Base-by-base conservation (phyloP, 768 basidiomycete species). In the Amanita pseudoporphyria region DNA sequence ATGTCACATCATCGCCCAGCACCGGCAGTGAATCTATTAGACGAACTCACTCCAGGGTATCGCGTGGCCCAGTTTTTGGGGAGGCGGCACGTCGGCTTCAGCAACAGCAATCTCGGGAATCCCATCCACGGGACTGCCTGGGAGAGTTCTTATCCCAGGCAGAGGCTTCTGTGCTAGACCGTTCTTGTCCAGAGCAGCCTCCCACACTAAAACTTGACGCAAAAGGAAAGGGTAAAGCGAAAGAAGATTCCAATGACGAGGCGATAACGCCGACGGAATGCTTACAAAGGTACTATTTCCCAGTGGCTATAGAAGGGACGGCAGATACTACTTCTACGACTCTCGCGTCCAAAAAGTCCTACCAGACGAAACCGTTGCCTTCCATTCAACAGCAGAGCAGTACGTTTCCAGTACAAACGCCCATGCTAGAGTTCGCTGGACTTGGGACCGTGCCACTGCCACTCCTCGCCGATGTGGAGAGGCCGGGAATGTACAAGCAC, bases 401-500 rank as follows among this genome's bases (percentile, higher is more conserved):
- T 31, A 13, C 18, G 22, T 21, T 31, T 2, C 26, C 40, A 14
- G 6, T 50, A 19, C 49, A 35, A 31, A 42, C 49, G 19, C 39
- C 49, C 3, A 40, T 18, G 31, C 40, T 40, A 24, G 49, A 26
- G 21, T 49, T 24, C 36, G 37, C 39, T 6, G 12, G 16, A 16
- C 26, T 50, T 12, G 43, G 43, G 28, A 50, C 47, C 9, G 12
- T 50, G 32, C 49, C 49, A 0, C 16, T 49, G 28, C 47, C 47
- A 30, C 37, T 38, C n/a, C 47, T 49, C 5, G 47, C 39, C 5
- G 40, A 43, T 43, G 40, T 40, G 32, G 40, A 42, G 21, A 52
- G 51, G 18, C 76, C 79, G 5, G 66, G 67, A 42, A 70, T 84
- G 58, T 78, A 78, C 58, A 78, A 76, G 47, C 74, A 71, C 33